Conservation (phyloP, 495 filamentous ascomycete genomes). For the Aspergillus indologenus region DNA sequence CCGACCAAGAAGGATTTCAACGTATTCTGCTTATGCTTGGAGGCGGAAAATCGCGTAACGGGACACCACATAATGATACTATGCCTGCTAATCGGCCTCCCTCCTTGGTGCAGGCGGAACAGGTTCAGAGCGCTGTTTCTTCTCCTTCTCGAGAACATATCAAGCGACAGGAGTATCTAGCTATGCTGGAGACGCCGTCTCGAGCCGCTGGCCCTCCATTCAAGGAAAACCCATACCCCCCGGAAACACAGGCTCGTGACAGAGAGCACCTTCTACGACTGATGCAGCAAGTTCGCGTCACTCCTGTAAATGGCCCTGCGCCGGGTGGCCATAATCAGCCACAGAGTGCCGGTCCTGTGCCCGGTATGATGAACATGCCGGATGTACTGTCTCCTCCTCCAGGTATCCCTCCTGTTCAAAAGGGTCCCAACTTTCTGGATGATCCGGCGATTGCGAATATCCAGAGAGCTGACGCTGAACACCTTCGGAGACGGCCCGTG, state of each 20-base stretch:
- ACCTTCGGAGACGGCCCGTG: constrained; percentile 34
- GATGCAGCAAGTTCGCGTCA: constrained; percentile 50
- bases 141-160: constrained; percentile 36
- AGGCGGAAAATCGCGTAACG: constrained; percentile 43
- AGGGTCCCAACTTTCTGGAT: constrained; percentile 43
- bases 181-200: constrained; percentile 18
- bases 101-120: constrained; percentile 32
- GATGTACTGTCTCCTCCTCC: constrained; percentile 47
- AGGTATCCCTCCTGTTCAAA: constrained; percentile 38
- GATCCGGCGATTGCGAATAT: constrained; percentile 48
- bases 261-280: constrained; percentile 50
- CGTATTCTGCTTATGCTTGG: constrained; percentile 81
- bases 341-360: constrained; percentile 34
- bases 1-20: constrained; percentile 89
- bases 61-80: constrained; percentile 38
- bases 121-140: constrained; percentile 32
- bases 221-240: constrained; percentile 32
- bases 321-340: constrained; percentile 30
- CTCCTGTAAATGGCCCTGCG: constrained; percentile 23
- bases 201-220: constrained; percentile 21
- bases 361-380: constrained; percentile 42
- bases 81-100: constrained; percentile 29
- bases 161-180: constrained; percentile 31
- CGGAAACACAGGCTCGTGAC: constrained; percentile 41
- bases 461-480: constrained; percentile 44